Base-by-base conservation (phyloP, 495 filamentous ascomycete species). In the Xanthoparmelia taractica region DNA sequence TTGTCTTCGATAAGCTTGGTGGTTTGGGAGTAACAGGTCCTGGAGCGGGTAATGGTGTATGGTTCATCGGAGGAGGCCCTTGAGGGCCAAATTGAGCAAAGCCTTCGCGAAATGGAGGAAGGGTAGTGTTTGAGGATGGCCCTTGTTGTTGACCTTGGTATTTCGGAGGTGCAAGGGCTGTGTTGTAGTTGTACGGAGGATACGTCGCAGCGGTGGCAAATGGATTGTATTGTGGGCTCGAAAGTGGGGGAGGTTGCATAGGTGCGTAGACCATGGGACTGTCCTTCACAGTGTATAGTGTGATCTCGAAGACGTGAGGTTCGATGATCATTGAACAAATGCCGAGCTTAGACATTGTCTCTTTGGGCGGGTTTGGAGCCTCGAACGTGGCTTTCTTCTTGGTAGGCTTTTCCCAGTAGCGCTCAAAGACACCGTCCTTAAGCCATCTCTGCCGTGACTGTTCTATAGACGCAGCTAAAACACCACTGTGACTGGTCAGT, bases 361-460 rank as follows among this genome's bases (percentile, higher is more conserved):
- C 89, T 70, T 90, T 90, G 8, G 89, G 81, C 1, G 92, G 93
- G 66, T 96, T 95, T 56, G 89, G 84, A 61, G 87, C 80, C 65
- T 88, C 85, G 17, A 83, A 76, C 33, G 81, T 81, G 58, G 83
- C 80, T 33, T 89, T 85, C 75, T 89, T 91, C 77, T 92, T 96
- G 61, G 84, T 82, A 8, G 92, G 91, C 68, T 97, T 96, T 15
- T 87, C 87, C 87, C 92, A 97, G 74, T 95, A 97, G 67, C 88
- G 89, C 65, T 94, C 91, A 64, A 99, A 89, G 41, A 96, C 86
- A 23, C 89, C 87, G 66, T 96, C 91, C 67, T 80, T 86, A 12
- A 91, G 81, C 95, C 95, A 97, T 83, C 85, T 88, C 67, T 87
- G 83, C 60, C 90, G 90, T 57, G 95, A 97, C 58, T 90, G 84